These are phyloP conservation scores for Phaeosphaeriaceae sp. DNA, from an alignment of 2,329 filamentous ascomycete genomes.

Conservation along the genomic window DNA sequence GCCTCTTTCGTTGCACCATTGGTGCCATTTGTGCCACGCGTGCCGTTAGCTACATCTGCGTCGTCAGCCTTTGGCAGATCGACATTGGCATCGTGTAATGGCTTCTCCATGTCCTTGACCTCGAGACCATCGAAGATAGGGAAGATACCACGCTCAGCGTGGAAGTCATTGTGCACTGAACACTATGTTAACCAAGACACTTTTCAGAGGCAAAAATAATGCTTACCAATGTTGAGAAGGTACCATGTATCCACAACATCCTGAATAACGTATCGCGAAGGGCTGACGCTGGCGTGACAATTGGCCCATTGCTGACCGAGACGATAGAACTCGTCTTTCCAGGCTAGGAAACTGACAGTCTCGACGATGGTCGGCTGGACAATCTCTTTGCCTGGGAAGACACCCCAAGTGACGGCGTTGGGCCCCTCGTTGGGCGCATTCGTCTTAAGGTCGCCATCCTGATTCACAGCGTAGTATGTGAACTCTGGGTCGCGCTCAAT, in stretches of 20 bases:
- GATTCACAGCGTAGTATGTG: conserved; percentile 94
- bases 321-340: conserved; percentile 97
- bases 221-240: conserved; percentile 89
- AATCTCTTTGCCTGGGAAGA: conserved; percentile 98
- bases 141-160: conserved; percentile 82
- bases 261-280: conserved; percentile 81
- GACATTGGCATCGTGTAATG: conserved; percentile 27
- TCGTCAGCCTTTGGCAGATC: conserved; percentile 19
- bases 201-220: background rate
- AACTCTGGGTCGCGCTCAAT: conserved; percentile 81
- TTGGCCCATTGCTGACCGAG: conserved; percentile 93
- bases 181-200: conserved; percentile 1
- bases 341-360: conserved; percentile 94
- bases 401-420: conserved; percentile 99
- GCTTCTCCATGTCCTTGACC: conserved; percentile 69
- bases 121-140: conserved; percentile 81
- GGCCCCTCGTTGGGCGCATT: conserved; percentile 87
- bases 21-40: conserved; percentile 13
- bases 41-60: conserved; percentile 8
- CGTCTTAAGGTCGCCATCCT: conserved; percentile 79
- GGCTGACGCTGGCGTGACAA: conserved; percentile 79
- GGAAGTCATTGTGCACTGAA: conserved; percentile 96
- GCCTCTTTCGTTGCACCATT: conserved; percentile 23
- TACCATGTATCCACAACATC: conserved; percentile 90
- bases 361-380: conserved; percentile 99